Evolutionary conservation across 1,284 basidiomycete genomes (phyloP).

Genomic region (Fistulinella cinereoalba): DNA sequence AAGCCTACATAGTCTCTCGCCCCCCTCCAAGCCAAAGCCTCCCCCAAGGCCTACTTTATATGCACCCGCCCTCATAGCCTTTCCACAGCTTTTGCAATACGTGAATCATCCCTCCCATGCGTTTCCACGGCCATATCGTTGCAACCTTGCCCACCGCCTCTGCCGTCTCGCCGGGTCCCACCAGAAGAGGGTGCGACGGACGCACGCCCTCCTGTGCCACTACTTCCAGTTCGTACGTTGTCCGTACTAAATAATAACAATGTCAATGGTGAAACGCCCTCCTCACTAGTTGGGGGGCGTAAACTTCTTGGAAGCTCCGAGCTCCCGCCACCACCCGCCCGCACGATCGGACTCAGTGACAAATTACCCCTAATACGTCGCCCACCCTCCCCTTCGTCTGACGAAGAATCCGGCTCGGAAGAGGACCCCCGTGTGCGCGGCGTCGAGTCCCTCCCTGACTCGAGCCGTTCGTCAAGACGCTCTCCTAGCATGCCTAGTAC

Average conservation of each 20-base stretch:
- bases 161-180: no score
- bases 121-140: slow-evolving; percentile 9
- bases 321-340: slow-evolving; percentile 68
- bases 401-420: no score
- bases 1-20: slow-evolving; percentile 10
- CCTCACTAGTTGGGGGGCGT: slow-evolving; percentile 36
- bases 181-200: no score
- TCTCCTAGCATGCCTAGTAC: no score
- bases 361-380: slow-evolving; percentile 64
- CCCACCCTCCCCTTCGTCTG: no score
- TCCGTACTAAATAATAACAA: not conserved
- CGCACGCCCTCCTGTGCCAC: no score
- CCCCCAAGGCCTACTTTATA: no score
- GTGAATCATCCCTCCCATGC: not conserved
- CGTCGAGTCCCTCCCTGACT: no score
- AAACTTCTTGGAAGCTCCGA: slow-evolving; percentile 45
- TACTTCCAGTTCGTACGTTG: no score
- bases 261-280: slow-evolving; percentile 8
- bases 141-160: no score
- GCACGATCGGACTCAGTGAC: slow-evolving; percentile 64
- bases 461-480: no score
- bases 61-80: slow-evolving; percentile 13
- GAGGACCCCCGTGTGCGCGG: no score
- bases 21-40: slow-evolving; percentile 20
- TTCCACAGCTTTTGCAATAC: not conserved